Percentiles rank a stretch among this genome's conserved stretches.
These are phyloP conservation scores for Xylariaceae sp. DNA, from an alignment of 2,329 filamentous ascomycete genomes.

Conservation along the genomic window DNA sequence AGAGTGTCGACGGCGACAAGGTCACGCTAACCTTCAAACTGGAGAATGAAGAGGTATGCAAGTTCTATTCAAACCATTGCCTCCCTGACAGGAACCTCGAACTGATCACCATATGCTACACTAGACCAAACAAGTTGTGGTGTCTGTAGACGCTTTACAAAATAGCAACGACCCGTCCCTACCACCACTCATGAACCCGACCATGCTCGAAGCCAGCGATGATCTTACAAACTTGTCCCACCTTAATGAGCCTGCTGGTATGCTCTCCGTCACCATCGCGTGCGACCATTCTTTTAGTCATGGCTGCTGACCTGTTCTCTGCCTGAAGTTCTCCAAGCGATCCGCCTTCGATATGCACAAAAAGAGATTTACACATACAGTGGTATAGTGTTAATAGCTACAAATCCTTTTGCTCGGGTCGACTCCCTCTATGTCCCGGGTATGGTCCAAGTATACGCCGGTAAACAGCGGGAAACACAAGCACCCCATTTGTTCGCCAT, in stretches of 20 bases:
- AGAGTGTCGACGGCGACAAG: slow-evolving; percentile 83
- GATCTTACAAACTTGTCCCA: slow-evolving; percentile 97
- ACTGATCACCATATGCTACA: slow-evolving; percentile 28
- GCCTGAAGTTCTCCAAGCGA: slow-evolving; percentile 85
- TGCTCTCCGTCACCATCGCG: slow-evolving; percentile 15
- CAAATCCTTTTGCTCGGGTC: slow-evolving; percentile 95
- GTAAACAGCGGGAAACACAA: slow-evolving; percentile 94
- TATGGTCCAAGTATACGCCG: slow-evolving; percentile 99
- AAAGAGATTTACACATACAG: slow-evolving; percentile 99
- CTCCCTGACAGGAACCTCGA: background rate
- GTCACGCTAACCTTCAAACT: slow-evolving; percentile 86
- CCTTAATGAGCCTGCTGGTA: slow-evolving; percentile 96
- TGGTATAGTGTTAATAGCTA: slow-evolving; percentile 97
- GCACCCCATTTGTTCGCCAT: slow-evolving; percentile 98
- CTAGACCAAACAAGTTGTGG: slow-evolving; percentile 80
- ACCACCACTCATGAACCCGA: slow-evolving; percentile 95
- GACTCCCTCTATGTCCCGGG: slow-evolving; percentile 98
- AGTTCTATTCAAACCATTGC: background rate
- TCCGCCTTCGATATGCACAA: slow-evolving; percentile 94
- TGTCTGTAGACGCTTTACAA: slow-evolving; percentile 77
- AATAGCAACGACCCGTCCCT: slow-evolving; percentile 78
- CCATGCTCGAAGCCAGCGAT: slow-evolving; percentile 98
- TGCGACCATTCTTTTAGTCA: slow-evolving; percentile 27
- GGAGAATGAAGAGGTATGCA: slow-evolving; percentile 85
- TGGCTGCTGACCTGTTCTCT: slow-evolving; percentile 23